phyloP scores from a whole-genome alignment of 495 filamentous ascomycete species.

The Durotheca rogersii region DNA sequence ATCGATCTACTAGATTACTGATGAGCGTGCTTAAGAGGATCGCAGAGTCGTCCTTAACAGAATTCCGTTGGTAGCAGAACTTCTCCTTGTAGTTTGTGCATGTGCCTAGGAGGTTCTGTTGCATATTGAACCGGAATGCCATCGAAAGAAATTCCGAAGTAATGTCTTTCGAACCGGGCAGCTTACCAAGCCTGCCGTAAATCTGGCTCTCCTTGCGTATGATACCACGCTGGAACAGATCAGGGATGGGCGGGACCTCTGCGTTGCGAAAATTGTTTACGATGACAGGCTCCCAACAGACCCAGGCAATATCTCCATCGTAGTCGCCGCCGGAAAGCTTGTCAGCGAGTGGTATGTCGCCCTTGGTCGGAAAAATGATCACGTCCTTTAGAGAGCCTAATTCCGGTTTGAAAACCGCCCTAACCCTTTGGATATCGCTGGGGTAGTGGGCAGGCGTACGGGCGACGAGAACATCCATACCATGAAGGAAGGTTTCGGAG shows the following conservation, averaged over 20 bases:
- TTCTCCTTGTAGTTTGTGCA: constrained; percentile 76
- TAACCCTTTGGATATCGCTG: constrained; percentile 79
- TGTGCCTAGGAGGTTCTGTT: constrained; percentile 64
- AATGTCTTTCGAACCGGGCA: constrained; percentile 35
- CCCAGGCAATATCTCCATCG: constrained; percentile 86
- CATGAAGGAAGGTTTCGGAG: constrained; percentile 61
- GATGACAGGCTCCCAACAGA: constrained; percentile 83
- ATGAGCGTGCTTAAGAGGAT: constrained; percentile 67
- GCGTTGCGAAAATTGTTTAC: constrained; percentile 76
- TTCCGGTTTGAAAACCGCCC: constrained; percentile 59
- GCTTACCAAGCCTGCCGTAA: constrained; percentile 49
- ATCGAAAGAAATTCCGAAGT: constrained; percentile 51
- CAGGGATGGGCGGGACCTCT: constrained; percentile 50
- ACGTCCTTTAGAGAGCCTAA: constrained; percentile 80
- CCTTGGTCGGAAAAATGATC: constrained; percentile 77
- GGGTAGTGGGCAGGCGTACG: constrained; percentile 76
- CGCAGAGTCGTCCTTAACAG: constrained; percentile 55
- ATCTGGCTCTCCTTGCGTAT: constrained; percentile 59
- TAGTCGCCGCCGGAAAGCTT: constrained; percentile 93
- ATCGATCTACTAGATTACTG: constrained; percentile 76
- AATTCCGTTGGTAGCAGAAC: constrained; percentile 61
- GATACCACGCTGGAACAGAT: constrained; percentile 56
- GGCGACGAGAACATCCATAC: constrained; percentile 80
- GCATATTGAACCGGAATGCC: constrained; percentile 66
- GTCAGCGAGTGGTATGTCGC: constrained; percentile 68